Evolutionary conservation across 306 rosid species (phyloP), one percentile per base, ranked within the genome.

Genomic region (Malus asiatica): DNA sequence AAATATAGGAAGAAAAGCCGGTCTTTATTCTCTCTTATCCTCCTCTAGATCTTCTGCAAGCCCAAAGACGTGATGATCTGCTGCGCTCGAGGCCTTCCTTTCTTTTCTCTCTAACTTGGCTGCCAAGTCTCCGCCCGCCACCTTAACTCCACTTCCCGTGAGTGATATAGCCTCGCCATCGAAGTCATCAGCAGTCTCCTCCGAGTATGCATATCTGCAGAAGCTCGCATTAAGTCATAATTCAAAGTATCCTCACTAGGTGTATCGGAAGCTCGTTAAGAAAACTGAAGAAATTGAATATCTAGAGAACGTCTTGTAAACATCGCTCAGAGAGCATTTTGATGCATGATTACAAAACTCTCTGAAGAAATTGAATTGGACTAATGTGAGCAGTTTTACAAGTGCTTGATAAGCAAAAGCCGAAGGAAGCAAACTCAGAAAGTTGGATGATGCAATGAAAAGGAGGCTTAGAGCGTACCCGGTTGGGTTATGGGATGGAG

Each of bases 401-500:
- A 77, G 48, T 38, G 60, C 35, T 70, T 4, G 40, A 53, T 25
- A 64, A 53, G 32, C 65, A 23, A 71, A 66, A 53, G 57, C 30
- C 29, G 65, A 46, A 11, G 51, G 30, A 70, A 67, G 59, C 44
- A 40, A 52, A 48, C 63, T 22, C 35, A 51, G 70, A 76, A 71
- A 74, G 18, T 45, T 65, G 33, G 32, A 9, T 33, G 5, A 70
- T 23, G 74, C 59, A 45, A 62, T 61, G 8, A 9, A 22, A 45
- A 51, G 51, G 44, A 61, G 33, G 75, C 52, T 23, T 8, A 25
- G 57, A 55, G 59, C 23, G 15, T 87, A 88, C 96, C 93, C 84
- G n/a, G 93, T 90, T 25, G 93, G 96, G 77, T 88, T 87, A 59
- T 79, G 87, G 67, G 93, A 85, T 58, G 96, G 96, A 67, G 80